Evolutionary conservation across 176 grass and related monocot genomes (phyloP).

Genomic region (Oryza longistaminata): DNA sequence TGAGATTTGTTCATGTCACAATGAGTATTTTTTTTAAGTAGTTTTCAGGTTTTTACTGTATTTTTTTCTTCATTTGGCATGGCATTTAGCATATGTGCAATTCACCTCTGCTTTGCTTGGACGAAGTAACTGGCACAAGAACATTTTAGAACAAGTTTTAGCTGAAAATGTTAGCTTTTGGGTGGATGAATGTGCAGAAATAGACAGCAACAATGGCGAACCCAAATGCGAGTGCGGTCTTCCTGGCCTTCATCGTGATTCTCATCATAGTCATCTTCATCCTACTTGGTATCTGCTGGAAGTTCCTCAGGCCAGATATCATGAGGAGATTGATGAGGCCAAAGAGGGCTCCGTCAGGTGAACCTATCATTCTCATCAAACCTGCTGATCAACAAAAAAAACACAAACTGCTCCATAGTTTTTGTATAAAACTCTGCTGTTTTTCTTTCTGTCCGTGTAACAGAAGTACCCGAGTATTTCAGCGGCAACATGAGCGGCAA

Average conservation of each 20-base stretch:
- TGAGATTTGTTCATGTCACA: too few species aligned
- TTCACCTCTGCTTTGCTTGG: neutral
- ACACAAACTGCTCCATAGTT: neutral
- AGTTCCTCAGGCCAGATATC: slow-evolving; percentile 31
- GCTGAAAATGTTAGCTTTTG: neutral
- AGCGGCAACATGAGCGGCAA: slow-evolving; percentile 67
- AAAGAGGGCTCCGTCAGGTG: slow-evolving; percentile 41
- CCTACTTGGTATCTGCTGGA: slow-evolving; percentile 52
- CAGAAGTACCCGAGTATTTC: slow-evolving; percentile 52
- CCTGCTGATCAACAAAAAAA: neutral
- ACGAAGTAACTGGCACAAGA: neutral
- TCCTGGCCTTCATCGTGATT: slow-evolving; percentile 32
- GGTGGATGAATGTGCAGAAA: neutral
- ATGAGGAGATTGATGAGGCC: slow-evolving; percentile 43
- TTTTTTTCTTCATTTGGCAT: neutral
- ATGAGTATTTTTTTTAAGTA: too few species aligned
- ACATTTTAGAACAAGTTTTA: neutral
- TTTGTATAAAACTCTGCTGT: neutral
- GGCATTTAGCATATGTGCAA: too few species aligned
- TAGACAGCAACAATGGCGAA: neutral
- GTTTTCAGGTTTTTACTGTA: too few species aligned
- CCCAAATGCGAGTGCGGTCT: neutral
- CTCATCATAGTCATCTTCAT: slow-evolving; percentile 40
- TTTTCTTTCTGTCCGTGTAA: neutral
- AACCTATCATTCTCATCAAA: neutral